Percentiles rank a stretch among this genome's conserved stretches.
Evolutionary conservation across 257 asterid genomes (phyloP).

Genomic region (Salvia splendens): DNA sequence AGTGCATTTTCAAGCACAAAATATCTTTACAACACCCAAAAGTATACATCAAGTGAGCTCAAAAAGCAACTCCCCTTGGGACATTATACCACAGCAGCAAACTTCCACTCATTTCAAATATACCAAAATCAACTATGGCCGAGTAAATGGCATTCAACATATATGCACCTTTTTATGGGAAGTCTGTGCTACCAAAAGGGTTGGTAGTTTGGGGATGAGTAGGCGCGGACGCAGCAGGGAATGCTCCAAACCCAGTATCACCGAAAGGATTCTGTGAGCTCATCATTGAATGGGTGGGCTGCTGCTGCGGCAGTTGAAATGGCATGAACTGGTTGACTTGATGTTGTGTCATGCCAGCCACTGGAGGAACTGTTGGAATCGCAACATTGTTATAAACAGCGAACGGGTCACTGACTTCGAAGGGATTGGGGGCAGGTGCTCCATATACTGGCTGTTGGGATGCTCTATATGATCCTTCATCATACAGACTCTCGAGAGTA

Average conservation of each 20-base stretch:
- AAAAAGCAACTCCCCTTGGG: slow-evolving; percentile 23
- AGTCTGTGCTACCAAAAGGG: slow-evolving; percentile 74
- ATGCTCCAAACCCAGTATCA: slow-evolving; percentile 64
- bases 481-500: slow-evolving; percentile 76
- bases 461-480: slow-evolving; percentile 88
- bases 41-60: slow-evolving; percentile 32
- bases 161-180: slow-evolving; percentile 43
- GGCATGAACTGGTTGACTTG: slow-evolving; percentile 80
- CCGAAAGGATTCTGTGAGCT: slow-evolving; percentile 78
- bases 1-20: slow-evolving; percentile 27
- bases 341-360: slow-evolving; percentile 47
- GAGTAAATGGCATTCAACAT: slow-evolving; percentile 38
- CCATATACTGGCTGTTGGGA: slow-evolving; percentile 89
- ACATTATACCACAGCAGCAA: slow-evolving; percentile 17
- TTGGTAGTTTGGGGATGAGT: slow-evolving; percentile 62
- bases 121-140: slow-evolving; percentile 51
- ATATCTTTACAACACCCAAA: slow-evolving; percentile 49
- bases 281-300: slow-evolving; percentile 42
- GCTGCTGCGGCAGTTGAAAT: slow-evolving; percentile 54
- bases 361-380: slow-evolving; percentile 50
- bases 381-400: slow-evolving; percentile 51
- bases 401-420: slow-evolving; percentile 78
- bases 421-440: slow-evolving; percentile 88
- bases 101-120: slow-evolving; percentile 38
- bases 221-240: slow-evolving; percentile 41